phyloP scores from a whole-genome alignment of 2,329 filamentous ascomycete species.

The Magnaporthiopsis rhizophila region DNA sequence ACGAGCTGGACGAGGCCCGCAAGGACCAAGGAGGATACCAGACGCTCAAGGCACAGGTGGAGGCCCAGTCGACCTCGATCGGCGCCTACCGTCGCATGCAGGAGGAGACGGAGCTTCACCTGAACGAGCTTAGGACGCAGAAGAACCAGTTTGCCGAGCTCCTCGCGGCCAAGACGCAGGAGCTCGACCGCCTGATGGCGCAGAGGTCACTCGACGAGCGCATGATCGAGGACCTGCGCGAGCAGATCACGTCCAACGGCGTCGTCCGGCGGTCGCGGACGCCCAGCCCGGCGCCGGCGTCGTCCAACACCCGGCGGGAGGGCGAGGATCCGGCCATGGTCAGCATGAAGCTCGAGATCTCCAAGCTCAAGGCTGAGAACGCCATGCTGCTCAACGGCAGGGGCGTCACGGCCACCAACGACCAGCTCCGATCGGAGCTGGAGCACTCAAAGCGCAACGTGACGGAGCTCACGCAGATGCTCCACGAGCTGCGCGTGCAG shows the following conservation, averaged over 20 bases:
- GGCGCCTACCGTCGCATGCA: conserved; percentile 19
- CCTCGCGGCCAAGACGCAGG: conserved; percentile 33
- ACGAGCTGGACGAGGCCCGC: conserved; percentile 45
- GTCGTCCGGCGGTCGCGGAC: conserved; percentile 13
- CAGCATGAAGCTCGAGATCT: conserved; percentile 37
- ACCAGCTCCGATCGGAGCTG: conserved; percentile 45
- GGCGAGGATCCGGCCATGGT: neutral
- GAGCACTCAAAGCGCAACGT: conserved; percentile 44
- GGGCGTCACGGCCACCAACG: conserved; percentile 45
- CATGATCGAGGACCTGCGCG: conserved; percentile 51
- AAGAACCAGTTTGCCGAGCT: conserved; percentile 28
- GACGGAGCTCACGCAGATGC: conserved; percentile 44
- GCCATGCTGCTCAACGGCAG: conserved; percentile 47
- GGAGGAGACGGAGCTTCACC: conserved; percentile 22
- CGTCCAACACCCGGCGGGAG: neutral
- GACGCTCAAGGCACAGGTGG: conserved; percentile 23
- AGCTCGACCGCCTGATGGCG: conserved; percentile 29
- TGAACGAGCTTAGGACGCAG: conserved; percentile 31
- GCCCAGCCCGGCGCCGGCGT: conserved; percentile 1
- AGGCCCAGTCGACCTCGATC: conserved; percentile 17
- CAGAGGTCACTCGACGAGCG: conserved; percentile 41
- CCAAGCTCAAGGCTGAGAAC: conserved; percentile 55
- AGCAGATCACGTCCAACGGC: conserved; percentile 38
- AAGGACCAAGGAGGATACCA: conserved; percentile 32
- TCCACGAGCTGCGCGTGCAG: conserved; percentile 51